Conservation (phyloP, 2,329 filamentous ascomycete genomes). For the Pyrenophora teres region DNA sequence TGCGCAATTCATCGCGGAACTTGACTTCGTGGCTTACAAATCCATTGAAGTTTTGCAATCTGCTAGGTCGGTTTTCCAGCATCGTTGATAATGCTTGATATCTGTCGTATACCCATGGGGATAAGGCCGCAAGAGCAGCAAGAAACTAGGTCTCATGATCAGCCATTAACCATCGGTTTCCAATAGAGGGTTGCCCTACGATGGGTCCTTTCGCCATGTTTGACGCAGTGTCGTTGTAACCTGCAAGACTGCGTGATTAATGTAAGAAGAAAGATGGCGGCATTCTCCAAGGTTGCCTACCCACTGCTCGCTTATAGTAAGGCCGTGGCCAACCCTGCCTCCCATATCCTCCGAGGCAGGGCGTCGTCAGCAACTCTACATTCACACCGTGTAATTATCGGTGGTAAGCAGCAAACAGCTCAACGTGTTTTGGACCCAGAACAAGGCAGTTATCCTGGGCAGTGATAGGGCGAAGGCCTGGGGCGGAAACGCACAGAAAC, state of each 20-base stretch:
- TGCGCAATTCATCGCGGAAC: constrained; percentile 45
- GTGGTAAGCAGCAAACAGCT: too few species aligned
- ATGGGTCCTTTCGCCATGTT: constrained; percentile 7
- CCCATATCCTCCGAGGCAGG: too few species aligned
- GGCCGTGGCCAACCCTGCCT: too few species aligned
- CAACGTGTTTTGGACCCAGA: too few species aligned
- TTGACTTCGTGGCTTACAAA: constrained; percentile 39
- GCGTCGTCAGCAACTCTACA: too few species aligned
- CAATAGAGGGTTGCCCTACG: not conserved
- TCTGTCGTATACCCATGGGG: constrained; percentile 38
- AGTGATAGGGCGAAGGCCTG: too few species aligned
- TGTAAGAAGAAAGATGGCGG: not conserved
- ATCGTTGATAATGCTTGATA: constrained; percentile 25
- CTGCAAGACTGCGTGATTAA: too few species aligned
- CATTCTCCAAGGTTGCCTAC: not conserved
- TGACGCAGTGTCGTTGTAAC: not conserved
- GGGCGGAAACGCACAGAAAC: too few species aligned
- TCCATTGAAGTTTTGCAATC: constrained; percentile 23
- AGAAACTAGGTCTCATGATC: constrained; percentile 12
- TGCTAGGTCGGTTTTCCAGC: constrained; percentile 27
- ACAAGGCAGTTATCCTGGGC: too few species aligned
- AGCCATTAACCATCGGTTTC: not conserved
- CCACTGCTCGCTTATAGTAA: not conserved
- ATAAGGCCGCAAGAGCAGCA: constrained; percentile 16
- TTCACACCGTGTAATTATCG: too few species aligned